Evolutionary conservation across 2,329 filamentous ascomycete genomes (phyloP).

Genomic region (Thermoascus crustaceus): DNA sequence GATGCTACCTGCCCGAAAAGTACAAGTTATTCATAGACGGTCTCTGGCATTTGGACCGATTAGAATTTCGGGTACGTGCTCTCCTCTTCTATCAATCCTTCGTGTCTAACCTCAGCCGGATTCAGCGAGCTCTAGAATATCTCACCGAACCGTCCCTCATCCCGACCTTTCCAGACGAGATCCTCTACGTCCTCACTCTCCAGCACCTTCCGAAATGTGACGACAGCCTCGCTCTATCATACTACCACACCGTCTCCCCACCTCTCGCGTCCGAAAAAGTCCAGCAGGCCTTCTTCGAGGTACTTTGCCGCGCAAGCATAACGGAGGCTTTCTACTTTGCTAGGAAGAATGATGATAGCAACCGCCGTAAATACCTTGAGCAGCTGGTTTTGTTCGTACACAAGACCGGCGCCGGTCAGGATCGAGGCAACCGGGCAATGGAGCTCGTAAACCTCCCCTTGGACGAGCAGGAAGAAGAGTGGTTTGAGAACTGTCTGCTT

Average conservation of each 20-base stretch:
- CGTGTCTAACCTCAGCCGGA: slow-evolving; percentile 8
- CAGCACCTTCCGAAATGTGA: slow-evolving; percentile 50
- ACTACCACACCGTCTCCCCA: slow-evolving; percentile 69
- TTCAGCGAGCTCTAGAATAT: slow-evolving; percentile 60
- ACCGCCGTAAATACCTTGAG: slow-evolving; percentile 59
- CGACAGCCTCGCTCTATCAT: slow-evolving; percentile 61
- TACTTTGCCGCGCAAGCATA: slow-evolving; percentile 58
- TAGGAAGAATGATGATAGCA: slow-evolving; percentile 53
- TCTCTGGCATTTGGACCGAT: slow-evolving; percentile 69
- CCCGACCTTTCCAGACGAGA: slow-evolving; percentile 76
- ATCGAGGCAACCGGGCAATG: slow-evolving; percentile 49
- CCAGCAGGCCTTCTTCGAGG: slow-evolving; percentile 59
- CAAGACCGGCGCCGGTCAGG: slow-evolving; percentile 25
- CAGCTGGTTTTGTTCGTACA: slow-evolving; percentile 56
- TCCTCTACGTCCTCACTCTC: slow-evolving; percentile 60
- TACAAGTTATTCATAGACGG: slow-evolving; percentile 77
- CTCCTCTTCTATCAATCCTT: not conserved
- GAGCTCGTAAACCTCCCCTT: slow-evolving; percentile 68
- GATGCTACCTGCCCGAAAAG: slow-evolving; percentile 61
- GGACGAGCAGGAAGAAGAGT: slow-evolving; percentile 60
- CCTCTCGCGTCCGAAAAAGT: slow-evolving; percentile 57
- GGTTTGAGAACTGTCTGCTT: slow-evolving; percentile 63
- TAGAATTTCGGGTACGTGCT: slow-evolving; percentile 53
- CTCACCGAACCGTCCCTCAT: slow-evolving; percentile 72
- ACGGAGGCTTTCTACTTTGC: slow-evolving; percentile 68